Evolutionary conservation across 176 grass and related monocot species (phyloP).

Genomic region (Pontederia crassipes): DNA sequence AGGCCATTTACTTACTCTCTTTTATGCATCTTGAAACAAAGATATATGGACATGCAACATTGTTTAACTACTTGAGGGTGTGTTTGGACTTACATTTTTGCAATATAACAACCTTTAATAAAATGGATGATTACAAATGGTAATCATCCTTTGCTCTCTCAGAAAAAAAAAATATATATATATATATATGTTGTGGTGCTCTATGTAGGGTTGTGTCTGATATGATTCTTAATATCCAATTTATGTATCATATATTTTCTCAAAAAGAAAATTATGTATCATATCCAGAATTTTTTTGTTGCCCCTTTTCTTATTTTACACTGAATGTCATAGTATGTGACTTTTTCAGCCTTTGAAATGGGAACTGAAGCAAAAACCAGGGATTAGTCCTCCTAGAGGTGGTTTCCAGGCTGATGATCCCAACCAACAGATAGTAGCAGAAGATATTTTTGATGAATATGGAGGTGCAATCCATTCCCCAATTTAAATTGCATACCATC

Average conservation of each 20-base stretch:
- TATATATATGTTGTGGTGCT: background rate
- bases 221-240: background rate
- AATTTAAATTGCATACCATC: background rate
- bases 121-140: no score
- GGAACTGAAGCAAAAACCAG: constrained; percentile 95
- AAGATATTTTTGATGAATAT: constrained; percentile 98
- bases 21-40: no score
- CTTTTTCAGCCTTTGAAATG: constrained; percentile 72
- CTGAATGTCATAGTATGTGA: constrained; percentile 9
- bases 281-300: background rate
- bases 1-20: no score
- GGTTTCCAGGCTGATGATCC: constrained; percentile 82
- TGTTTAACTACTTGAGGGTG: no score
- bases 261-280: background rate
- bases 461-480: constrained; percentile 44
- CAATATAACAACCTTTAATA: no score
- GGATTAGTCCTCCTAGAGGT: constrained; percentile 89
- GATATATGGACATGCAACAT: no score
- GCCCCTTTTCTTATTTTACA: background rate
- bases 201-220: background rate
- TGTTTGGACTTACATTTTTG: no score
- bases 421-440: constrained; percentile 94
- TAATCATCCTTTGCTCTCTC: no score
- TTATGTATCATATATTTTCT: background rate
- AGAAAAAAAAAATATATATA: background rate